Conservation (phyloP, 2,329 filamentous ascomycete genomes). For the Oidium heveae region DNA sequence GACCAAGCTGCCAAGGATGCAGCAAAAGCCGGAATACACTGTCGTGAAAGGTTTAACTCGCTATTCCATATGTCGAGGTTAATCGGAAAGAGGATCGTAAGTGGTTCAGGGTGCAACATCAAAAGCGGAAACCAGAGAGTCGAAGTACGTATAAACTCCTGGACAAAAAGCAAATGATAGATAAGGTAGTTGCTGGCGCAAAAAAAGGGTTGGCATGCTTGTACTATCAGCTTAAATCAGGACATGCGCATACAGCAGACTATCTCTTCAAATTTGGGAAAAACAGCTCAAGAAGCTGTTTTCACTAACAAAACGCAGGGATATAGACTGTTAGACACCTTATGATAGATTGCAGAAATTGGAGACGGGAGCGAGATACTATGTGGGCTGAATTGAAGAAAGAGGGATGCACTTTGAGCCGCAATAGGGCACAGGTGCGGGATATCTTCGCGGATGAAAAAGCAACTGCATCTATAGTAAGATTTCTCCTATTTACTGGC, state of each 20-base stretch:
- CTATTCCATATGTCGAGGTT: not conserved
- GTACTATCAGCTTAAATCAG: not conserved
- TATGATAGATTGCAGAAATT: too few species aligned
- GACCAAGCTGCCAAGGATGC: too few species aligned
- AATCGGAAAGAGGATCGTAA: not conserved
- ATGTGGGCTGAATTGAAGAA: too few species aligned
- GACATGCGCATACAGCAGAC: not conserved
- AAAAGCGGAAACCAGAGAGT: not conserved
- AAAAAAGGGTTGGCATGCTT: not conserved
- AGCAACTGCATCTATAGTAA: too few species aligned
- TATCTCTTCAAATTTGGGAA: not conserved
- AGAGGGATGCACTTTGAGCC: too few species aligned
- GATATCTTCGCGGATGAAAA: too few species aligned
- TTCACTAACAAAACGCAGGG: too few species aligned
- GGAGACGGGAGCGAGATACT: too few species aligned
- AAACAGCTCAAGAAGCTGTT: not conserved
- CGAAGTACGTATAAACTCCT: not conserved
- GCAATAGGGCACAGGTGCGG: too few species aligned
- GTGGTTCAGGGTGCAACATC: not conserved
- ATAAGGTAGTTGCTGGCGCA: not conserved
- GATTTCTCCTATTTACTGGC: too few species aligned
- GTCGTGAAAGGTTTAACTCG: not conserved
- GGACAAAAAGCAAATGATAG: not conserved
- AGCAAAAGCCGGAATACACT: not conserved
- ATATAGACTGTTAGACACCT: too few species aligned